Base-by-base conservation (phyloP, 768 basidiomycete species). In the Lyophyllum semitale region DNA sequence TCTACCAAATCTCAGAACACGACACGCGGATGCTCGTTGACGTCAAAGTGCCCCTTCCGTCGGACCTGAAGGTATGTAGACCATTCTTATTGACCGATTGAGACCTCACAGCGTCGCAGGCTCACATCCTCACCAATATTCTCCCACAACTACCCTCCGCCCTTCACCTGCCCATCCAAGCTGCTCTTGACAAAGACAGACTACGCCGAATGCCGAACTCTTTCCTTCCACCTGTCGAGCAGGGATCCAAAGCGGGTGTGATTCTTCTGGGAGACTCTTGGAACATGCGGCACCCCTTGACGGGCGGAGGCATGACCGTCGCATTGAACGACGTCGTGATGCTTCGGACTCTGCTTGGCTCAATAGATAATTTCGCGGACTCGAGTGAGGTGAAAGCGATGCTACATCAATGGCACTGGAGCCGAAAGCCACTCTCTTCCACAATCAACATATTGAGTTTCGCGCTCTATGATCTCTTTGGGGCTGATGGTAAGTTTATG, bases 271-370 rank as follows among this genome's bases (percentile, higher is more conserved):
- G 97, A 1, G 97, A 98, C 67, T 87, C 96, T 2, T 96, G 93
- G 89, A 99, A 98, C 68, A 98, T 98, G 95, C 91, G 97, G 0
- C 97, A 99, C 70, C 97, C 97, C 1, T 80, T 99, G 20, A 99
- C 97, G 0, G 97, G 97, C 5, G 94, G 95, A 11, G 97, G 97
- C 5, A 99, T 99, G 97, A 95, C 95, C 0, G 96, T 98, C 35
- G 95, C 94, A 2, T 76, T 98, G 44, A 81, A 85, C 65, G 97
- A 98, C 61, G 89, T 90, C 4, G 88, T 93, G 13, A 60, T 91
- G 29, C 78, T 98, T 13, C 71, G 84, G 30, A 73, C 83, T 15
- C 73, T 92, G 55, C 75, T 97, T 0, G 73, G 72, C 1, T 60
- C 76, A 23, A 69, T 87, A 33, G 61, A 68, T 3, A 68, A 78